Percentiles rank a stretch among this genome's conserved stretches.
These are phyloP conservation scores for Thelonectria rubi DNA, from an alignment of 2,329 filamentous ascomycete genomes.

Conservation along the genomic window DNA sequence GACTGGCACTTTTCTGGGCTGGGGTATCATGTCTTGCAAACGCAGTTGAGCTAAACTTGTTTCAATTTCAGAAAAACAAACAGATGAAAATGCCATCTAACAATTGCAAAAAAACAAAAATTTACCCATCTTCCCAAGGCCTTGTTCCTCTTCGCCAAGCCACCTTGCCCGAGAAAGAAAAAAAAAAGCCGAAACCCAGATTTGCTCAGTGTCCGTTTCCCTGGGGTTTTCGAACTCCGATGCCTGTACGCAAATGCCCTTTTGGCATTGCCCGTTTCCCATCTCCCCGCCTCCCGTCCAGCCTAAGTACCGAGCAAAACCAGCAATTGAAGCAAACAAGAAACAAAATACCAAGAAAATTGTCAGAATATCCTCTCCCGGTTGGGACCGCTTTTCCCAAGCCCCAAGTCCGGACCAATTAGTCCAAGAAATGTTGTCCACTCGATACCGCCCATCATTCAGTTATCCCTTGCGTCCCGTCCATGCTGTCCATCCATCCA, in stretches of 20 bases:
- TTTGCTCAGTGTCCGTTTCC: constrained; percentile 25
- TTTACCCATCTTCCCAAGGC: constrained; percentile 22
- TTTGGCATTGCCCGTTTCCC: constrained; percentile 39
- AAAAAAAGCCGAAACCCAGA: constrained; percentile 15
- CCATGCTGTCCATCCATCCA: constrained; percentile 4
- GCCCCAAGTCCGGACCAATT: constrained; percentile 30
- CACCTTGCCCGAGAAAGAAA: background rate
- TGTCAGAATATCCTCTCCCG: constrained; percentile 25
- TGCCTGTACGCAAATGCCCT: constrained; percentile 27
- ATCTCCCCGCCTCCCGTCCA: constrained; percentile 16
- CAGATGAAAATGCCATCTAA: constrained; percentile 23
- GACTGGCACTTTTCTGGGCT: background rate
- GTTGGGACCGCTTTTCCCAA: constrained; percentile 29
- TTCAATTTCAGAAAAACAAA: constrained; percentile 9
- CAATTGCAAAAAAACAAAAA: constrained; percentile 26
- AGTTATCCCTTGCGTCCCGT: constrained; percentile 28
- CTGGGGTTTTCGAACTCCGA: constrained; percentile 36
- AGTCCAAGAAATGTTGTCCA: constrained; percentile 23
- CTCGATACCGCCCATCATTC: constrained; percentile 27
- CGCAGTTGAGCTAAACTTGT: constrained; percentile 6
- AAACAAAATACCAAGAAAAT: constrained; percentile 23
- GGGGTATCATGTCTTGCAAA: constrained; percentile 4
- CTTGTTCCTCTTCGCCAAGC: constrained; percentile 21
- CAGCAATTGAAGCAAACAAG: too few species aligned
- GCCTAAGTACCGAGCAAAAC: too few species aligned